Percentiles rank a stretch among this genome's conserved stretches.
Conservation (phyloP, 2,329 filamentous ascomycete genomes). For the Cercospora nicotianae region DNA sequence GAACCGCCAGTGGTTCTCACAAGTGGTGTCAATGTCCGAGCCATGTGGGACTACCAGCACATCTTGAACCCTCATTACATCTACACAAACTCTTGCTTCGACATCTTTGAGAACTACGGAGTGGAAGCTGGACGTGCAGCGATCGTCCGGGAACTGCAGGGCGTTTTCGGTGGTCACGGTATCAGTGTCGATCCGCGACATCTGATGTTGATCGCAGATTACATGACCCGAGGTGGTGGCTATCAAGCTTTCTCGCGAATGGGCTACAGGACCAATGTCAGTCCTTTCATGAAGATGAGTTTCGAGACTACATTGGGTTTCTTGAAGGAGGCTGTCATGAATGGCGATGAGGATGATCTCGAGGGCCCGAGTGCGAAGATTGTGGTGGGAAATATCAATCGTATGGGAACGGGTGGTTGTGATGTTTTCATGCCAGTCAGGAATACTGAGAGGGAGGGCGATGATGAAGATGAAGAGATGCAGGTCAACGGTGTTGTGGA, state of each 20-base stretch:
- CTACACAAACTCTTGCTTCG: constrained; percentile 87
- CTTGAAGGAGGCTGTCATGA: constrained; percentile 85
- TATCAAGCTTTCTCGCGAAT: constrained; percentile 93
- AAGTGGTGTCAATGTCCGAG: constrained; percentile 80
- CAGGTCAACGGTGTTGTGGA: constrained; percentile 5
- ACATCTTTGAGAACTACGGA: constrained; percentile 82
- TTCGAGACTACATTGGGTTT: constrained; percentile 97
- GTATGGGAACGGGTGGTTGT: constrained; percentile 86
- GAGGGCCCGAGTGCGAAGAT: constrained; percentile 82
- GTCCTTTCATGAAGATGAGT: constrained; percentile 97
- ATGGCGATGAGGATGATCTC: constrained; percentile 87
- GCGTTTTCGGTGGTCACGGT: constrained; percentile 85
- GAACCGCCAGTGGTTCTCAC: constrained; percentile 62
- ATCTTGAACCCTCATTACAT: constrained; percentile 83
- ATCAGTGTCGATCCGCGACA: constrained; percentile 91
- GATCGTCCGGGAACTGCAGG: constrained; percentile 82
- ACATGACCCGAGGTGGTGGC: constrained; percentile 91
- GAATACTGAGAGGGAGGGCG: constrained; percentile 17
- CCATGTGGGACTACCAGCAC: constrained; percentile 85
- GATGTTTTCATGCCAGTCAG: constrained; percentile 65
- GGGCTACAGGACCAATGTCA: constrained; percentile 79
- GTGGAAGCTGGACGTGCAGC: constrained; percentile 87
- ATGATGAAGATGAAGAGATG: constrained; percentile 15
- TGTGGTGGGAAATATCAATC: constrained; percentile 79
- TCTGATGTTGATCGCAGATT: constrained; percentile 91